Base-by-base conservation (phyloP, 805 yeast species). In the Saccharomycopsis sp. region DNA sequence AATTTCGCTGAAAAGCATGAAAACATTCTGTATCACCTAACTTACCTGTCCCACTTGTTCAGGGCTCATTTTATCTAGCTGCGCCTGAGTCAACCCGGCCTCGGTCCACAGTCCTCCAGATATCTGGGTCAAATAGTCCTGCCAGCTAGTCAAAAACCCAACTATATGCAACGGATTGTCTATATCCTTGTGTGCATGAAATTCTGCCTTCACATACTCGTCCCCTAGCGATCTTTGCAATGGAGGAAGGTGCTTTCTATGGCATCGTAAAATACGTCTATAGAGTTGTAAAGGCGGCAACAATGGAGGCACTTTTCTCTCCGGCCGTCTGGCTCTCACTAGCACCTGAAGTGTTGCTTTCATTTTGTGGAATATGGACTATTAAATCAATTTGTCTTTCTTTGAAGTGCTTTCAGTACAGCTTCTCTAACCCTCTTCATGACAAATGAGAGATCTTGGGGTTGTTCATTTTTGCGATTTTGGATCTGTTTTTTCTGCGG, bases 121-220 rank as follows among this genome's bases (percentile, higher is more conserved):
- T 23, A 88, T 79, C 68, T 75, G 73, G 12, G 77, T 73, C 61
- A 87, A 75, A 65, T 88, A 88, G 61, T 86, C 92, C 70, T 94
- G 99, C 99, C 99, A 94, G 60, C 89, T 85, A 1, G 96, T 83
- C 61, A 94, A 76, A 65, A 94, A 94, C 9, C 97, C 99, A 9
- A 94, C 91, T 37, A 94, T 90, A 67, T 92, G 96, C 23, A 90
- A 76, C 2, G 99, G 98, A 69, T 94, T 91, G 63, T 90, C 97
- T 4, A 86, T 79, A 52, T 75, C 71, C 60, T 83, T 80, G 72
- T 94, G 99, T 4, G 91, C 85, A 65, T 84, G 83, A 75, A 94
- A 94, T 73, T 94, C 99, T 40, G 85, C 81, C 68, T 84, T 87
- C 54, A 92, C 97, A 69, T 94, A 94, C 63, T 82, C 78, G 70